Evolutionary conservation across 2,329 filamentous ascomycete genomes (phyloP).

Genomic region (Monosporascus sp.): DNA sequence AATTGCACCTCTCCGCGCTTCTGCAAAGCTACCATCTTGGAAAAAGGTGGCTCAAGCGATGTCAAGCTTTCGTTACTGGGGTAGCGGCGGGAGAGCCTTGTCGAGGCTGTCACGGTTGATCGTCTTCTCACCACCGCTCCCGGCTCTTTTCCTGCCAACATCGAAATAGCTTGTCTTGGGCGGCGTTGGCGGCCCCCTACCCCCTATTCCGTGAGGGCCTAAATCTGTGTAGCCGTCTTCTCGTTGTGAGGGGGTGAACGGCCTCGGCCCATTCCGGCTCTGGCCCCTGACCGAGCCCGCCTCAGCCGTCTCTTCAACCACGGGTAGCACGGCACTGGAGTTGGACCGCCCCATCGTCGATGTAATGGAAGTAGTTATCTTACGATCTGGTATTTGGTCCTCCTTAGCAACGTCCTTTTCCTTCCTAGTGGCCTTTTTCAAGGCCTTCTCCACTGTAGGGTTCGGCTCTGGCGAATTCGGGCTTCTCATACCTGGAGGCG

Average conservation of each 20-base stretch:
- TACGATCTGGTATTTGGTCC: slow-evolving; percentile 25
- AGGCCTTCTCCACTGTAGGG: slow-evolving; percentile 23
- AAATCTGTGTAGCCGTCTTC: slow-evolving; percentile 29
- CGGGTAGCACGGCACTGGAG: slow-evolving; percentile 54
- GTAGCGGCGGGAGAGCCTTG: slow-evolving; percentile 55
- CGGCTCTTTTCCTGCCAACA: slow-evolving; percentile 20
- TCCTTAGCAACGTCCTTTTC: slow-evolving; percentile 25
- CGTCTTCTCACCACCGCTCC: slow-evolving; percentile 17
- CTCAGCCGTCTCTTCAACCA: slow-evolving; percentile 88
- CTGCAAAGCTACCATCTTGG: too few species aligned
- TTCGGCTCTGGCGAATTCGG: slow-evolving; percentile 24
- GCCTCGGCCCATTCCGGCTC: slow-evolving; percentile 35
- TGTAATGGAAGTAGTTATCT: slow-evolving; percentile 21
- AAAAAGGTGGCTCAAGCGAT: background rate
- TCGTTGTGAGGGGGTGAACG: slow-evolving; percentile 28
- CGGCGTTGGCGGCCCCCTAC: slow-evolving; percentile 40
- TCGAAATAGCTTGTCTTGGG: slow-evolving; percentile 36
- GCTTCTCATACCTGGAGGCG: slow-evolving; percentile 26
- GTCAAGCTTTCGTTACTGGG: slow-evolving; percentile 19
- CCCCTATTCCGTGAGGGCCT: slow-evolving; percentile 25
- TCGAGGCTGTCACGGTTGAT: slow-evolving; percentile 53
- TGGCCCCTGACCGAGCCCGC: slow-evolving; percentile 59
- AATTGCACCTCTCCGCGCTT: too few species aligned
- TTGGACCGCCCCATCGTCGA: slow-evolving; percentile 18
- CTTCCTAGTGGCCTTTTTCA: slow-evolving; percentile 21